Conservation (phyloP, 768 basidiomycete genomes). For the Chalciporus pseudorubinellus region DNA sequence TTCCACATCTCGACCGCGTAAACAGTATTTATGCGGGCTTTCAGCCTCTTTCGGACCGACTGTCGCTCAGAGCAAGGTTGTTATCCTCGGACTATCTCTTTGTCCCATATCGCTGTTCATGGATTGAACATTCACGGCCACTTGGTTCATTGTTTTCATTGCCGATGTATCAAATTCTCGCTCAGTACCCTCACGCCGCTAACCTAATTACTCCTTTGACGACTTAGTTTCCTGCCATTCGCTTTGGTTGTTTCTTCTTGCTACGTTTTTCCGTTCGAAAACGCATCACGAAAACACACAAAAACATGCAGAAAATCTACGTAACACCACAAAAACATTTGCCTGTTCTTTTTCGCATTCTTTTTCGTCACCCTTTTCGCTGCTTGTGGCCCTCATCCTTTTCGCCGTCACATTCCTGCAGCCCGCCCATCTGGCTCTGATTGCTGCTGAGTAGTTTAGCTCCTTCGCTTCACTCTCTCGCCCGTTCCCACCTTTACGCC, state of each 20-base stretch:
- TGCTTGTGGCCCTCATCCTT: slow-evolving; percentile 18
- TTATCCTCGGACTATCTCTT: slow-evolving; percentile 33
- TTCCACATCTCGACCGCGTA: slow-evolving; percentile 30
- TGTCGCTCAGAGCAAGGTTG: slow-evolving; percentile 24
- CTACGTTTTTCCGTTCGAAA: slow-evolving; percentile 34
- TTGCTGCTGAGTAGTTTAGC: slow-evolving; percentile 23
- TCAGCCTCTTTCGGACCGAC: slow-evolving; percentile 16
- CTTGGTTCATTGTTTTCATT: slow-evolving; percentile 26
- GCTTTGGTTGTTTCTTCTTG: slow-evolving; percentile 38
- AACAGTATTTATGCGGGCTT: slow-evolving; percentile 31
- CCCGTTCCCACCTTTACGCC: slow-evolving; percentile 17
- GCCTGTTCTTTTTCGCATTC: slow-evolving; percentile 33
- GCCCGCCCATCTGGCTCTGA: slow-evolving; percentile 4
- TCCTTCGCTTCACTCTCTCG: slow-evolving; percentile 21
- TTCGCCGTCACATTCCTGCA: slow-evolving; percentile 3
- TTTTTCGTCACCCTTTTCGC: slow-evolving; percentile 19
- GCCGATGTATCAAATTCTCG: slow-evolving; percentile 33
- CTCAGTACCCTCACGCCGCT: slow-evolving; percentile 32
- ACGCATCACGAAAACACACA: slow-evolving; percentile 34
- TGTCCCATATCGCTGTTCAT: slow-evolving; percentile 34
- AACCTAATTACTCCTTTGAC: slow-evolving; percentile 37
- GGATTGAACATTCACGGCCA: slow-evolving; percentile 34
- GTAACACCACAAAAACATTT: slow-evolving; percentile 52
- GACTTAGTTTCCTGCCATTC: slow-evolving; percentile 35
- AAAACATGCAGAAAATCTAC: slow-evolving; percentile 37